phyloP scores from a whole-genome alignment of 1,284 basidiomycete genomes.

The Ceratobasidium sp. region DNA sequence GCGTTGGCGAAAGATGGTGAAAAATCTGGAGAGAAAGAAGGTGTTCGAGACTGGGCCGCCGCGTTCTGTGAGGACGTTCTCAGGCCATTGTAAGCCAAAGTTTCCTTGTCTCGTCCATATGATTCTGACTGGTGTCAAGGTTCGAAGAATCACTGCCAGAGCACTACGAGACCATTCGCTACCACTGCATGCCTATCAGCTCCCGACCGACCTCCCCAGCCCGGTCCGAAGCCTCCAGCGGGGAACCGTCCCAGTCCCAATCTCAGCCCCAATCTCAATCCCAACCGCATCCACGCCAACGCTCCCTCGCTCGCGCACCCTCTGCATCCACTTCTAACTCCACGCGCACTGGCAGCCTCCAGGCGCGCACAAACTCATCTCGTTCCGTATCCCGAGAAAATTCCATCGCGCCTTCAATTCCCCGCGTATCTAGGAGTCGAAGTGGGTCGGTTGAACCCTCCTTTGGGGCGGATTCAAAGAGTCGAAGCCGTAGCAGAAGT shows the following conservation, averaged over 20 bases:
- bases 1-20: slow-evolving; percentile 6
- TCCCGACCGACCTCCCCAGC: slow-evolving; percentile 20
- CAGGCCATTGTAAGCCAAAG: slow-evolving; percentile 12
- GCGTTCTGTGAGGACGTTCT: slow-evolving; percentile 27
- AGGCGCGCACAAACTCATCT: background rate
- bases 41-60: slow-evolving; percentile 29
- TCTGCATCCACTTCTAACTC: slow-evolving; percentile 12
- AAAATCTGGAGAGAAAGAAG: background rate
- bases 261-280: slow-evolving; percentile 17
- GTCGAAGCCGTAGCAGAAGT: slow-evolving; percentile 18
- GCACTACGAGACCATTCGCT: slow-evolving; percentile 26
- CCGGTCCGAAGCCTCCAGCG: slow-evolving; percentile 1
- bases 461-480: background rate
- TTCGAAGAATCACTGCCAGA: slow-evolving; percentile 33
- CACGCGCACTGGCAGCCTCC: slow-evolving; percentile 18
- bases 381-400: slow-evolving; percentile 19
- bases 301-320: slow-evolving; percentile 9
- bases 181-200: slow-evolving; percentile 23
- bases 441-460: slow-evolving; percentile 32
- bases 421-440: slow-evolving; percentile 5
- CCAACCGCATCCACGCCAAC: background rate
- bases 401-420: background rate
- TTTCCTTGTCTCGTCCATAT: background rate
- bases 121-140: background rate
- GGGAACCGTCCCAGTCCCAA: background rate